phyloP scores from a whole-genome alignment of 2,329 filamentous ascomycete genomes.

The Neopestalotiopsis clavispora region DNA sequence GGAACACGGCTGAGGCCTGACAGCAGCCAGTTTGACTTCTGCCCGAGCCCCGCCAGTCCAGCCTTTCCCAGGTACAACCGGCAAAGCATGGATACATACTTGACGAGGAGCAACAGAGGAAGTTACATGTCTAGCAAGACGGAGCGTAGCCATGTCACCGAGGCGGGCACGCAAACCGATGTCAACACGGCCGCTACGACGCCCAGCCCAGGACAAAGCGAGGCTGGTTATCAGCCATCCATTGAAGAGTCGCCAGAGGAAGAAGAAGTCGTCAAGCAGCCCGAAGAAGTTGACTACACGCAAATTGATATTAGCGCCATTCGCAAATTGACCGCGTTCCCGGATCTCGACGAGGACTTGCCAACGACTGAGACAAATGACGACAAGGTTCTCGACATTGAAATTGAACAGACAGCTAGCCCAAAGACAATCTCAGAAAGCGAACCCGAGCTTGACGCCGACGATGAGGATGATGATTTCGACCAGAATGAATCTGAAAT shows the following conservation, averaged over 20 bases:
- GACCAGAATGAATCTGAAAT: constrained; percentile 49
- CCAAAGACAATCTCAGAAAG: constrained; percentile 16
- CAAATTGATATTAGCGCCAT: constrained; percentile 59
- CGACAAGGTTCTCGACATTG: constrained; percentile 3
- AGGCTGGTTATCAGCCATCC: constrained; percentile 49
- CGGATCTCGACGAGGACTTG: constrained; percentile 39
- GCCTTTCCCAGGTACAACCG: constrained; percentile 63
- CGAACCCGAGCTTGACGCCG: constrained; percentile 29
- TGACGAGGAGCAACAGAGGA: constrained; percentile 66
- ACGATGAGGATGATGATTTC: constrained; percentile 38
- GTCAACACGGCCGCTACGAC: constrained; percentile 57
- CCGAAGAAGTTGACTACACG: constrained; percentile 63
- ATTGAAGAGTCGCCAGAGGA: constrained; percentile 45
- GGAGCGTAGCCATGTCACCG: constrained; percentile 73
- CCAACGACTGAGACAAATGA: constrained; percentile 20
- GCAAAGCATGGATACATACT: constrained; percentile 71
- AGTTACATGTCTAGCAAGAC: constrained; percentile 77
- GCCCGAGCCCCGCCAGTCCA: constrained; percentile 77
- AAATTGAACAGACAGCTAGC: constrained; percentile 10
- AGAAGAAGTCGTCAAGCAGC: constrained; percentile 35
- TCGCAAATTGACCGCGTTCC: constrained; percentile 48
- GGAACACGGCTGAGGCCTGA: constrained; percentile 75
- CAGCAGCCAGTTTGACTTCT: constrained; percentile 83
- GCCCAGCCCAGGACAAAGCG: constrained; percentile 58
- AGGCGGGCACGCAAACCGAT: constrained; percentile 69